These are phyloP conservation scores for Luvunga scandens DNA, from an alignment of 345 rosid genomes.

Conservation along the genomic window DNA sequence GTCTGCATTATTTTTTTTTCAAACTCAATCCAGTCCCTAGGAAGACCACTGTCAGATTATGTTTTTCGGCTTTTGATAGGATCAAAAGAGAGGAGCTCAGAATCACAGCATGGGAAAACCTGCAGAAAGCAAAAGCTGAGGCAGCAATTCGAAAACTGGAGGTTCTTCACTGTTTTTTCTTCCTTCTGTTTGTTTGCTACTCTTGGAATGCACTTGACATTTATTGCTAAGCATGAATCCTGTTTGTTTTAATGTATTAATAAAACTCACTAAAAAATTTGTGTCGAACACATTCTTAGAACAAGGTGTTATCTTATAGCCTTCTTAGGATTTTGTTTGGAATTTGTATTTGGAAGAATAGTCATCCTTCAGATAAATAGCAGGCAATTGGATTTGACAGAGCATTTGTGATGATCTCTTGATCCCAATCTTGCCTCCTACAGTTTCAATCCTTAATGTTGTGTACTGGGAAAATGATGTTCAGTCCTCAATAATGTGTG, in stretches of 20 bases:
- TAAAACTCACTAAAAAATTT: not conserved
- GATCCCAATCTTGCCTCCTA: not conserved
- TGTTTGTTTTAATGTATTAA: not conserved
- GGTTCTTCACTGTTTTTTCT: slow-evolving; percentile 44
- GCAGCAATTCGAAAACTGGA: slow-evolving; percentile 90
- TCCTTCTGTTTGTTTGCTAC: slow-evolving; percentile 4
- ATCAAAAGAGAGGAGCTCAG: slow-evolving; percentile 81
- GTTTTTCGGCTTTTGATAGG: slow-evolving; percentile 35
- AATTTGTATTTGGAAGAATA: not conserved
- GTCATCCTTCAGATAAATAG: not conserved
- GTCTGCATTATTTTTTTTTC: not conserved
- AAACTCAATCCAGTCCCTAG: not conserved
- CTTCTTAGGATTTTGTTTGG: not conserved
- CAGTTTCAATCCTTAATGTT: not conserved
- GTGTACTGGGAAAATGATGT: too few relatives aligned
- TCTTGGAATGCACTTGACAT: not conserved
- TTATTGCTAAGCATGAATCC: not conserved
- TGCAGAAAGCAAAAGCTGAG: slow-evolving; percentile 99
- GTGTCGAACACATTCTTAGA: not conserved
- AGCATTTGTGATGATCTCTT: not conserved
- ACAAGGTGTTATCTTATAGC: not conserved
- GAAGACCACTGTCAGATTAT: not conserved
- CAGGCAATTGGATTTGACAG: not conserved
- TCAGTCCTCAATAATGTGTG: not conserved
- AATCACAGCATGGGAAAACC: slow-evolving; percentile 93